Percentiles rank a stretch among this genome's conserved stretches.
Evolutionary conservation across 139 green algal genomes (phyloP).

Genomic region (Mychonastes homosphaera): DNA sequence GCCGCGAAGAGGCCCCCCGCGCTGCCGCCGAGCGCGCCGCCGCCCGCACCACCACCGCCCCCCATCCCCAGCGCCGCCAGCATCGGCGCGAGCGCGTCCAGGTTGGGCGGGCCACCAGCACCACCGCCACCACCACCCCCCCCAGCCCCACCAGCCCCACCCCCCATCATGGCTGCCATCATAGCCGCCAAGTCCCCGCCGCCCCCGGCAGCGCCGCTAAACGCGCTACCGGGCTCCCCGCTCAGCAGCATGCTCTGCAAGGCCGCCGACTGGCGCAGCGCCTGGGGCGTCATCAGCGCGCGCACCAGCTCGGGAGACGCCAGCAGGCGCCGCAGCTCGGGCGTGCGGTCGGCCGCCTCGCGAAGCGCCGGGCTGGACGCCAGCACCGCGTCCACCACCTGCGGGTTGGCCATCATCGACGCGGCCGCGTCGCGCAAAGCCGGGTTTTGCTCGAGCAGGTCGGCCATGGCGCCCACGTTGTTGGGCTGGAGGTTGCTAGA

Average conservation of each 20-base stretch:
- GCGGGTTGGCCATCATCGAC: slow-evolving; percentile 49
- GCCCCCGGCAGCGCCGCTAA: not conserved
- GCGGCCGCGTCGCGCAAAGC: slow-evolving; percentile 61
- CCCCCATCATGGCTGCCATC: slow-evolving; percentile 15
- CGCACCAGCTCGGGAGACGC: slow-evolving; percentile 67
- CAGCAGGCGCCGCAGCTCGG: slow-evolving; percentile 35
- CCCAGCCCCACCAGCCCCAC: slow-evolving; percentile 8
- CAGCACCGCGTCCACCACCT: slow-evolving; percentile 50
- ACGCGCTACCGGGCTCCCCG: not conserved
- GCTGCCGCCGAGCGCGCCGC: slow-evolving; percentile 10
- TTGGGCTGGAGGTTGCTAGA: no score
- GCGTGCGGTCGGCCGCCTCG: slow-evolving; percentile 34
- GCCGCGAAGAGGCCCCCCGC: not conserved
- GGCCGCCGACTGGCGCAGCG: slow-evolving; percentile 60
- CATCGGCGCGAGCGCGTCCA: slow-evolving; percentile 25
- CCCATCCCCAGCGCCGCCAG: slow-evolving; percentile 26
- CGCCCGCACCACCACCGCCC: slow-evolving; percentile 23
- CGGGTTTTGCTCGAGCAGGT: slow-evolving; percentile 41
- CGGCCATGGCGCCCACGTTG: no score
- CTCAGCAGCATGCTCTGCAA: slow-evolving; percentile 48
- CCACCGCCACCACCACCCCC: not conserved
- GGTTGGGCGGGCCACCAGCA: slow-evolving; percentile 13
- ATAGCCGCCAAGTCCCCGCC: slow-evolving; percentile 13
- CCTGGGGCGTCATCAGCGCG: slow-evolving; percentile 59
- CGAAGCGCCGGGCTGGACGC: slow-evolving; percentile 39